A percentile compares a stretch with the other conserved stretches of the same genome.
Conservation (phyloP, 768 basidiomycete genomes). For the Boletus fagicola region DNA sequence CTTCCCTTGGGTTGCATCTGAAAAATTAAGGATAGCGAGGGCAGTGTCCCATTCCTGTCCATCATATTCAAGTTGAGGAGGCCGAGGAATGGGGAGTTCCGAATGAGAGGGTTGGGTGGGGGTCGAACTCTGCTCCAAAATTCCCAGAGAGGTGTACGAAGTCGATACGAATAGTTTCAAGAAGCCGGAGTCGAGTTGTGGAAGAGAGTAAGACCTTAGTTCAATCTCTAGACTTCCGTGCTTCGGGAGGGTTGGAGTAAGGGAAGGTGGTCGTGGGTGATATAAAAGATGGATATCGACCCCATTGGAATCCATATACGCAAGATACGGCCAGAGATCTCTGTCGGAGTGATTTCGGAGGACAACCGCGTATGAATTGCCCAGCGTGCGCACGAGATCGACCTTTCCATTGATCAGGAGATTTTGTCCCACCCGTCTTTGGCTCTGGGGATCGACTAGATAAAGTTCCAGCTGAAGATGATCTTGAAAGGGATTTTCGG, state of each 20-base stretch:
- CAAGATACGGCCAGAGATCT: constrained; percentile 63
- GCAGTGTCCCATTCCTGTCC: constrained; percentile 33
- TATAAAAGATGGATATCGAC: constrained; percentile 56
- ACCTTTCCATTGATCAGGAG: constrained; percentile 48
- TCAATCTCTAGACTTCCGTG: constrained; percentile 41
- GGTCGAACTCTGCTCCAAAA: constrained; percentile 46
- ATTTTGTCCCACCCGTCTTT: constrained; percentile 44
- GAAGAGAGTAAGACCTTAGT: constrained; percentile 41
- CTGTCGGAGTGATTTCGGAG: constrained; percentile 49
- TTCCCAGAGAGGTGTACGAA: constrained; percentile 44
- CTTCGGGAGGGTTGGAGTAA: constrained; percentile 44
- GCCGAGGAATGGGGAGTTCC: constrained; percentile 5
- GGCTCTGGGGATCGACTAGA: constrained; percentile 44
- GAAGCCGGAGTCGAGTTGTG: constrained; percentile 46
- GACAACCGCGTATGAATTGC: constrained; percentile 46
- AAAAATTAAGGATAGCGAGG: constrained; percentile 25
- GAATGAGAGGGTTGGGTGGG: constrained; percentile 18
- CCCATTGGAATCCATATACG: constrained; percentile 57
- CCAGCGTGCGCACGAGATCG: constrained; percentile 43
- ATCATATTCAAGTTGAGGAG: constrained; percentile 6
- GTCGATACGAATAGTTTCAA: constrained; percentile 60
- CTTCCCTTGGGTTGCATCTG: constrained; percentile 5
- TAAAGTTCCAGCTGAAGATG: constrained; percentile 55
- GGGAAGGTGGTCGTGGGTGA: constrained; percentile 41
- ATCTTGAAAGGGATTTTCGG: constrained; percentile 43